These are phyloP conservation scores for Pichia phayaonensis DNA, from an alignment of 805 yeast species.

Conservation along the genomic window DNA sequence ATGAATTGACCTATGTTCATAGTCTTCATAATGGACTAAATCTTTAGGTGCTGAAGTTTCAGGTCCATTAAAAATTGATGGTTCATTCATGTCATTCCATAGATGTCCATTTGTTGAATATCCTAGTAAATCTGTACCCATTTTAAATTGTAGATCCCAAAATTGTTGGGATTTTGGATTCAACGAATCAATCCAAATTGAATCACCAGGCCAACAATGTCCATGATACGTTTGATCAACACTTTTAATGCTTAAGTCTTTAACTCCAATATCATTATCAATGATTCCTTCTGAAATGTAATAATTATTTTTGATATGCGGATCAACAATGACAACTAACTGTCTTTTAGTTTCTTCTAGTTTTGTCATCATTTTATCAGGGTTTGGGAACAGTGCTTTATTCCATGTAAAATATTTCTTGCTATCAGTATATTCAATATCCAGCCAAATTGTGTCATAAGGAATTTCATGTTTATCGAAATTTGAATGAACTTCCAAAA, in stretches of 20 bases:
- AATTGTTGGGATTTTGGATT: constrained; percentile 50
- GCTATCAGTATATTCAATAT: constrained; percentile 81
- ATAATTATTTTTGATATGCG: constrained; percentile 76
- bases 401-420: constrained; percentile 94
- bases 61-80: constrained; percentile 90
- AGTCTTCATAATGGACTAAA: constrained; percentile 63
- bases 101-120: constrained; percentile 60
- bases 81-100: constrained; percentile 99
- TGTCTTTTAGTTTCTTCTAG: constrained; percentile 71
- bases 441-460: constrained; percentile 90
- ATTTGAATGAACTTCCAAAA: constrained; percentile 55
- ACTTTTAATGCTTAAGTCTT: constrained; percentile 38
- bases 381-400: constrained; percentile 62
- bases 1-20: constrained; percentile 90
- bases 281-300: constrained; percentile 48
- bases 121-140: constrained; percentile 39
- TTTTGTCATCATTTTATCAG: constrained; percentile 54
- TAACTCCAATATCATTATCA: constrained; percentile 39
- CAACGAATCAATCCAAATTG: constrained; percentile 86
- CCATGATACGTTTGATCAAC: constrained; percentile 52
- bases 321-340: constrained; percentile 81
- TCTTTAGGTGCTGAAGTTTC: constrained; percentile 89
- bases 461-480: constrained; percentile 76
- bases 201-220: constrained; percentile 98
- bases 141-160: constrained; percentile 50